Evolutionary conservation across 306 rosid genomes (phyloP), one percentile per base, ranked within the genome.

Genomic region (Fragaria iinumae): DNA sequence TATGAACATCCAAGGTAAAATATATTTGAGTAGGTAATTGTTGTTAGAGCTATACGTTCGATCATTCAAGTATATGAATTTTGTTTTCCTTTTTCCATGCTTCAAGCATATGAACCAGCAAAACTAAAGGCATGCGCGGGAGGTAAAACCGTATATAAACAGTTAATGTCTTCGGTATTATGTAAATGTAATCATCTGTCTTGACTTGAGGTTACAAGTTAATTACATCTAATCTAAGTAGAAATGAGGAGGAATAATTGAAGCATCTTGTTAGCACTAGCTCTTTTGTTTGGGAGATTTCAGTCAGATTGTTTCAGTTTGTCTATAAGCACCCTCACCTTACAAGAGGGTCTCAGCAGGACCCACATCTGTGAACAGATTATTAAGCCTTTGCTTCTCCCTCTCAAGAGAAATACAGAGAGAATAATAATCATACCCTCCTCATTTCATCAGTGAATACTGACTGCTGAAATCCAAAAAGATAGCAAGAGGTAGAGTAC

Each of bases 281-380:
- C 81, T 85, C 81, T 78, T 76, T 65, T 60, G 77, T 32, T 14
- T 63, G 20, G 79, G 76, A 83, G 86, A 86, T 87, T 74, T 91
- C 87, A 87, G 93, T 89, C 90, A 87, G 91, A 90, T 83, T 83
- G 83, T 83, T 89, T 66, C 87, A 80, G 71, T 79, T 67, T 81
- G 86, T 83, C 83, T 74, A 23, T 27, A 76, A 62, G 65, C 71
- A 71, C 74, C 84, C 70, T 79, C 76, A 76, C 48, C 77, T 74
- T 79, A 77, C 88, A 80, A 72, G 65, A 73, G 55, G 62, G 82
- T 67, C 81, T 79, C 76, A 41, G 52, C 52, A 73, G 87, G 91
- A 32, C 93, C 89, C 57, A 86, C 88, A 5, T 68, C 73, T 41
- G 71, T 63, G 76, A 71, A 77, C 84, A 78, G 82, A 2, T 45